Evolutionary conservation across 805 yeast genomes (phyloP), one percentile per base, ranked within the genome.

Genomic region (Yamadazyma akitaensis): DNA sequence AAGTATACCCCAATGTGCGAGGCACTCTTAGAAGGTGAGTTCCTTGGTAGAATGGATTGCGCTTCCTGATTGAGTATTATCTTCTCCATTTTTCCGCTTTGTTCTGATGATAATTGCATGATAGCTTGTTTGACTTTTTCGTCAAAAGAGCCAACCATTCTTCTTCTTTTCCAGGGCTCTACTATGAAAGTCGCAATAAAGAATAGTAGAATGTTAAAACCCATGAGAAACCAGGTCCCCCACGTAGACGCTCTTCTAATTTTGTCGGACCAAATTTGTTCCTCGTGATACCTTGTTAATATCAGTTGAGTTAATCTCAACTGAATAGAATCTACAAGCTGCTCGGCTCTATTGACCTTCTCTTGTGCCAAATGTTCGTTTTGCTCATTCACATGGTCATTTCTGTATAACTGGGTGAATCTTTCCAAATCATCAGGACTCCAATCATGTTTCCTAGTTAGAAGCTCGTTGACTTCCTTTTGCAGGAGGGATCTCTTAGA

Each of bases 251-350:
- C 89, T 53, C 91, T 79, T 50, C 99, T 74, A 49, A 94, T 94
- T 64, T 91, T 91, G 66, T 94, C 99, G 1, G 97, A 88, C 98
- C 99, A 94, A 7, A 94, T 81, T 64, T 94, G 98, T 59, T 94
- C 99, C 62, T 94, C 98, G 52, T 92, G 96, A 58, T 94, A 94
- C 55, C 98, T 72, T 1, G 90, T 82, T 58, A 92, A 72, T 14
- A 94, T 94, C 49, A 88, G 84, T 47, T 82, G 82, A 14, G 89
- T 83, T 40, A 90, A 67, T 47, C 76, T 79, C 45, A 81, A 76
- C 54, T 86, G 92, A 16, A 84, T 64, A 9, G 82, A 82, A 46
- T 90, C 96, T 36, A 84, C 86, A 40, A 65, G 61, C 2, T 58
- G 61, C 54, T 91, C 97, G 1, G 81, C 72, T 21, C 68, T 64